Conservation (phyloP, 805 yeast genomes). For the Ogataea paraovalis region DNA sequence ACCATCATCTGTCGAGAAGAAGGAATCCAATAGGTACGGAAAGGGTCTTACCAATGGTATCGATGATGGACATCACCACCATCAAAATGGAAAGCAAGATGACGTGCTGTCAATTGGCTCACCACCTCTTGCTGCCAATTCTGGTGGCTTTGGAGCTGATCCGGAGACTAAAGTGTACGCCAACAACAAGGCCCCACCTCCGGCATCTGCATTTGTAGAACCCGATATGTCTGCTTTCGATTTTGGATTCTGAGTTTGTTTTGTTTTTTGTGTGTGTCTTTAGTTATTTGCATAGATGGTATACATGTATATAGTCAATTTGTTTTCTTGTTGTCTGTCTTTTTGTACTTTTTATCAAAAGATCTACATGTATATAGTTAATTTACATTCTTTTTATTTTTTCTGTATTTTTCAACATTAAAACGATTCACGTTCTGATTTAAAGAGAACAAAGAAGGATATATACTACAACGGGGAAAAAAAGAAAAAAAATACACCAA, state of each 20-base stretch:
- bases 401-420: too few relatives aligned
- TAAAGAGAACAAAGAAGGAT: too few relatives aligned
- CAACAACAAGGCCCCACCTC: constrained; percentile 36
- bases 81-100: not conserved
- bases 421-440: too few relatives aligned
- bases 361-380: too few relatives aligned
- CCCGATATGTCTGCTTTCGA: constrained; percentile 76
- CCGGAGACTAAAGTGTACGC: constrained; percentile 3
- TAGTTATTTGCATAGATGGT: too few relatives aligned
- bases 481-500: too few relatives aligned
- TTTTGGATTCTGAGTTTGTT: constrained; percentile 36
- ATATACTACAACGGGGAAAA: too few relatives aligned
- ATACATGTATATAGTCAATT: too few relatives aligned
- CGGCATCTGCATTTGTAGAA: constrained; percentile 55
- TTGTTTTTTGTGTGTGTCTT: not conserved
- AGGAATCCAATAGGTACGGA: not conserved
- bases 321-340: not conserved
- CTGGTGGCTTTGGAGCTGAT: not conserved
- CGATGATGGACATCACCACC: not conserved
- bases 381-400: too few relatives aligned
- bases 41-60: constrained; percentile 8
- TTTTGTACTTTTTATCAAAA: not conserved
- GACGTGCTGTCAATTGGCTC: not conserved
- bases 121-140: not conserved
- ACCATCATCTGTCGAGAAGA: not conserved